Evolutionary conservation across 129 eudicot species (phyloP).

Genomic region (Flaveria trinervia): DNA sequence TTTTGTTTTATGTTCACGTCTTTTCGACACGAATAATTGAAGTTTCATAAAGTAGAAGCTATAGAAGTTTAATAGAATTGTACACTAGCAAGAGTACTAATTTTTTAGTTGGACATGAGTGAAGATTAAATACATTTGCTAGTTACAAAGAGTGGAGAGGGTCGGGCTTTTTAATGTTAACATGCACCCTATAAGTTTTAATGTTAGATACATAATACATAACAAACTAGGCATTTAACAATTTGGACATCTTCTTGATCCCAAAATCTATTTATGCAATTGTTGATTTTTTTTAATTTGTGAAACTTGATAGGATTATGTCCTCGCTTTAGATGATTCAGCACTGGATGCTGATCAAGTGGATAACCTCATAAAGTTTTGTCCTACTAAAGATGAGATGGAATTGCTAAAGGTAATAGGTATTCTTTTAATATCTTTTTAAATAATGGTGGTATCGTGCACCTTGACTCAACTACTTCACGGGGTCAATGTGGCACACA

Average conservation of each 20-base stretch:
- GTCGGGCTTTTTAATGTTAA: neutral
- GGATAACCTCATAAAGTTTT: constrained; percentile 91
- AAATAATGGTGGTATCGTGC: neutral
- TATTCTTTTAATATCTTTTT: neutral
- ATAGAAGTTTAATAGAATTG: too few species aligned
- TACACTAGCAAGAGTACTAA: too few species aligned
- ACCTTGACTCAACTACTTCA: neutral
- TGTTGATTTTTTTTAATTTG: neutral
- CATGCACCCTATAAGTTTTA: neutral
- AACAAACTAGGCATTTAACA: constrained; percentile 20
- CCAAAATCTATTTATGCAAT: neutral
- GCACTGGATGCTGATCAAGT: constrained; percentile 94
- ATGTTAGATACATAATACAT: constrained; percentile 8
- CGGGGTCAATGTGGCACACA: neutral
- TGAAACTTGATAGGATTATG: constrained; percentile 56
- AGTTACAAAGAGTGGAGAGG: too few species aligned
- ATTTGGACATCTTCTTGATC: constrained; percentile 20
- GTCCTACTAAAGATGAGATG: constrained; percentile 96
- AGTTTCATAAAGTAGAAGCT: too few species aligned
- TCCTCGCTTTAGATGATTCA: constrained; percentile 88
- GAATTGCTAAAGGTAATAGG: constrained; percentile 72
- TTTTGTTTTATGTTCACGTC: too few species aligned
- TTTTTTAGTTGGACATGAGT: too few species aligned
- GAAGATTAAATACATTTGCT: too few species aligned
- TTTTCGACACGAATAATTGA: too few species aligned